Evolutionary conservation across 345 rosid species (phyloP), one percentile per base, ranked within the genome.

Genomic region (Kandelia obovata): DNA sequence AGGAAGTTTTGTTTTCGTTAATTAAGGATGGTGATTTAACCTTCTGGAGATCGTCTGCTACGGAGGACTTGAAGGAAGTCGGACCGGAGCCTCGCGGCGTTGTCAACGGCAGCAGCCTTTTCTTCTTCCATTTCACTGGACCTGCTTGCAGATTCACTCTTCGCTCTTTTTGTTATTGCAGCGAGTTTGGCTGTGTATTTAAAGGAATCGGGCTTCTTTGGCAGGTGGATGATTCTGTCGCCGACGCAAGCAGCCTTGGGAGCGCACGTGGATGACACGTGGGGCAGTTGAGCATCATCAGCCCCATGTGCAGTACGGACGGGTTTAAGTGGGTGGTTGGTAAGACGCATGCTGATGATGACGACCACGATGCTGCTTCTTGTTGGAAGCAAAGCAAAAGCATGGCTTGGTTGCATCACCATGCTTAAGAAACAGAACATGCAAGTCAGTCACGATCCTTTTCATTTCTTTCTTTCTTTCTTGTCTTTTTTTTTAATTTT

Each of bases 1-100:
- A 61, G 10, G n/a, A 52, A 26, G 4, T 16, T 34, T 5, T 56
- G 47, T 10, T 7, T 56, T 9, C 23, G 23, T 39, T 1, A 1
- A 39, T 39, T 39, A 39, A 39, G 46, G 46, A 39, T 8, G 1
- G 15, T 3, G 15, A 39, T 52, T 30, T 5, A 60, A 84, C 97
- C 96, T 84, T 82, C 62, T 0, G 67, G 59, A 17, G 86, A 77
- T 49, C 94, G 82, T 56, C 88, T 73, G 73, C 86, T 75, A 0
- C 72, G 83, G 32, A 93, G 88, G 62, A 85, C 39, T 9, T 63
- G 66, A 27, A 91, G 77, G 77, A 91, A 93, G 66, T 86, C 76
- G 61, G 71, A 62, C 64, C 97, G 83, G 71, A 87, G 75, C 73
- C 71, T 19, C 53, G 70, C 84, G 7, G 70, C 61, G 19, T 9